A percentile compares a stretch with the other conserved stretches of the same genome.
Evolutionary conservation across 2,329 filamentous ascomycete genomes (phyloP).

Genomic region (Talaromyces sp.): DNA sequence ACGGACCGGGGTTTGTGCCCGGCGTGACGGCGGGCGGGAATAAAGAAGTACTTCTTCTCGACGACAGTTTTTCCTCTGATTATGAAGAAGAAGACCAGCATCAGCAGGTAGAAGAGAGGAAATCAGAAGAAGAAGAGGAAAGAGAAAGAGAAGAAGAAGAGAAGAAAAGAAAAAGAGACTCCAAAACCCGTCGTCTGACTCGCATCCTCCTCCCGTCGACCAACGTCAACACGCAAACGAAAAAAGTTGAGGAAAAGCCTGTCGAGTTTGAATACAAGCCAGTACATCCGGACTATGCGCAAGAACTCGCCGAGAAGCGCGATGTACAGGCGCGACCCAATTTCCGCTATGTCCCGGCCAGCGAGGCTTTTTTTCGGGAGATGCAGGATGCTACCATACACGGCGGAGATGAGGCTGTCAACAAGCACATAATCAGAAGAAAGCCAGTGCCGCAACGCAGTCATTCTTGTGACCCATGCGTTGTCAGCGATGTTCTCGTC

Average conservation of each 20-base stretch:
- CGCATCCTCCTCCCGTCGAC: conserved; percentile 9
- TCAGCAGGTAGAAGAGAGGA: neutral
- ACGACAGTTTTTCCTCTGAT: conserved; percentile 8
- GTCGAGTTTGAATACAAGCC: conserved; percentile 31
- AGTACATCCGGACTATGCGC: conserved; percentile 25
- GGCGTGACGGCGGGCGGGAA: conserved; percentile 6
- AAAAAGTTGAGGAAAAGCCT: conserved; percentile 7
- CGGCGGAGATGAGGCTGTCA: conserved; percentile 7
- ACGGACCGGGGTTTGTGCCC: conserved; percentile 27
- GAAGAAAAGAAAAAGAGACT: conserved; percentile 1
- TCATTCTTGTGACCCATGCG: conserved; percentile 8
- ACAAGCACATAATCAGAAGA: neutral
- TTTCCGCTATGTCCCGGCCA: conserved; percentile 30
- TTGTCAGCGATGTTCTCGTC: neutral
- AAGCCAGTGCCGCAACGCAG: conserved; percentile 1
- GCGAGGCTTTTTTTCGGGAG: conserved; percentile 21
- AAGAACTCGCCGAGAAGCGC: conserved; percentile 22
- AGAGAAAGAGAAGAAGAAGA: neutral
- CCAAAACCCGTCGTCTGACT: conserved; percentile 9
- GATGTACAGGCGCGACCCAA: conserved; percentile 14
- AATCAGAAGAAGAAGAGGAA: neutral
- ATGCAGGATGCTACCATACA: conserved; percentile 16
- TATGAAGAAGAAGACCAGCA: neutral
- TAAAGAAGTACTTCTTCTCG: conserved; percentile 8
- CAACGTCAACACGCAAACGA: conserved; percentile 2